Conservation (phyloP, 345 rosid genomes). For the Populus ilicifolia region DNA sequence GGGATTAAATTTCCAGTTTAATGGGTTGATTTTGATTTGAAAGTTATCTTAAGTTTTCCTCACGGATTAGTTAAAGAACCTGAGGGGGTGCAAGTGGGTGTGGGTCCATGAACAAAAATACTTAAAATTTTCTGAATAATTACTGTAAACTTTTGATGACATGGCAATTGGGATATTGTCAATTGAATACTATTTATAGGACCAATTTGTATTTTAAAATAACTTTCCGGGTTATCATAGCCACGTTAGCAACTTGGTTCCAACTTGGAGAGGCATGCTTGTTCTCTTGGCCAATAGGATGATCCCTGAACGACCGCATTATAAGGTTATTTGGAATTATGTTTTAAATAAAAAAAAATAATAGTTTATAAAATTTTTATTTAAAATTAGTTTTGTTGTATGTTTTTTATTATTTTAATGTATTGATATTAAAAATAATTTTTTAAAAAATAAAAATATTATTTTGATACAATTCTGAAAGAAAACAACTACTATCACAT, state of each 20-base stretch:
- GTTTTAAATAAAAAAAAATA: no score
- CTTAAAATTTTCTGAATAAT: neutral
- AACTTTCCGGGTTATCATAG: neutral
- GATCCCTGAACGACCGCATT: neutral
- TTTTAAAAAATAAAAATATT: no score
- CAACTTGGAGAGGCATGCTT: neutral
- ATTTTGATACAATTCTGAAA: no score
- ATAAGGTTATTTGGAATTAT: no score
- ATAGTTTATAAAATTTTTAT: no score
- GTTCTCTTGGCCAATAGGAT: neutral
- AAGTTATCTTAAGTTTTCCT: neutral
- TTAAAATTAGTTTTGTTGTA: no score
- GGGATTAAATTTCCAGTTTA: slow-evolving; percentile 9
- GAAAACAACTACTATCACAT: no score
- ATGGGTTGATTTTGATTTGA: slow-evolving; percentile 7
- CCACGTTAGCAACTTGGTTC: neutral
- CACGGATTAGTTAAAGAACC: neutral
- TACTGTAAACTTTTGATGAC: neutral
- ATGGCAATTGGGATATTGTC: slow-evolving; percentile 1
- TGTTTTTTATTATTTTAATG: no score
- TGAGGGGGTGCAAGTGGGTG: slow-evolving; percentile 7
- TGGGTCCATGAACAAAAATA: neutral
- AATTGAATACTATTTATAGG: neutral
- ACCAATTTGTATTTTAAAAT: neutral
- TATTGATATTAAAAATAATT: no score